A percentile compares a stretch with the other conserved stretches of the same genome.
These are phyloP conservation scores for Hirschfeldia incana DNA, from an alignment of 345 rosid species.

Conservation along the genomic window DNA sequence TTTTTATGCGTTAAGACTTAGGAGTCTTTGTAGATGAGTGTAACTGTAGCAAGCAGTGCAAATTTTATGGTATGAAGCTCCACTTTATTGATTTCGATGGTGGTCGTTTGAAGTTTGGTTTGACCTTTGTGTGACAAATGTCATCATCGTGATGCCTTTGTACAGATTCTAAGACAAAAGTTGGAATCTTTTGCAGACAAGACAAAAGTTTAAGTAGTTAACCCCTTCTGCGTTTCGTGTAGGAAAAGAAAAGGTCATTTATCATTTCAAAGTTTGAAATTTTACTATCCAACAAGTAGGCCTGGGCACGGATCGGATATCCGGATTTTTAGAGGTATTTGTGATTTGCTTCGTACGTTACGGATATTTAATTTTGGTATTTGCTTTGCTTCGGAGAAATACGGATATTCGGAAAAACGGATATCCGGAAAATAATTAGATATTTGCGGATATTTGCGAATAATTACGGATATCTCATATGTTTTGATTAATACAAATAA, in stretches of 20 bases:
- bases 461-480: no score
- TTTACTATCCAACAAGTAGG: no score
- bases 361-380: no score
- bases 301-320: no score
- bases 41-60: background rate
- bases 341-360: no score
- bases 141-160: slow-evolving; percentile 5
- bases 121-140: background rate
- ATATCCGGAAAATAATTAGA: no score
- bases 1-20: no score
- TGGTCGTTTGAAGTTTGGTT: slow-evolving; percentile 21
- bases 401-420: no score
- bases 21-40: background rate
- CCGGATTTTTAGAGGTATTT: no score
- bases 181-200: slow-evolving; percentile 21
- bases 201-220: slow-evolving; percentile 22
- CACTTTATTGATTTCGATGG: background rate
- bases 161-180: slow-evolving; percentile 2
- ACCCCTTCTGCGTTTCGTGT: slow-evolving; percentile 11
- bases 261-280: slow-evolving; percentile 39
- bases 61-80: background rate
- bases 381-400: no score
- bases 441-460: no score
- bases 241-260: slow-evolving; percentile 13
- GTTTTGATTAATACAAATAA: no score